These are phyloP conservation scores for Thelonectria olida DNA, from an alignment of 2,329 filamentous ascomycete genomes.

Conservation along the genomic window DNA sequence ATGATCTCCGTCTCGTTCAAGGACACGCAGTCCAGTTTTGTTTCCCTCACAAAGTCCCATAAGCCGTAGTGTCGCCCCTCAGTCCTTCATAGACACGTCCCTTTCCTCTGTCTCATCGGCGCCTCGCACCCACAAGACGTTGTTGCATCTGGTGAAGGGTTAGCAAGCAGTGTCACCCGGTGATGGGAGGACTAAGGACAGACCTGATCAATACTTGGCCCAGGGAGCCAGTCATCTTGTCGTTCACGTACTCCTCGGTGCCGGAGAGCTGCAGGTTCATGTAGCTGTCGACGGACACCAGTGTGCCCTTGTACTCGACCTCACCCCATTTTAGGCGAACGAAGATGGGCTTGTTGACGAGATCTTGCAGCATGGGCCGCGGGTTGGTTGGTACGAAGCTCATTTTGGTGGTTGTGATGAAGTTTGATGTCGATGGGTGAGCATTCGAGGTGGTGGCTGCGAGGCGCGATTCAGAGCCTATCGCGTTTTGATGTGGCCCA, in stretches of 20 bases:
- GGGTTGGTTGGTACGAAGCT: conserved; percentile 92
- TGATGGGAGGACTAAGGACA: conserved; percentile 29
- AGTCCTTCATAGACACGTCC: conserved; percentile 62
- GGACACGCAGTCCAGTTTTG: neutral
- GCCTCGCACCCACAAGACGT: conserved; percentile 89
- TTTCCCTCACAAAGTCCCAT: conserved; percentile 5
- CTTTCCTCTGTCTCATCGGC: conserved; percentile 61
- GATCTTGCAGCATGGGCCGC: conserved; percentile 92
- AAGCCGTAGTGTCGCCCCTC: neutral
- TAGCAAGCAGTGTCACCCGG: neutral
- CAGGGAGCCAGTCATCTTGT: conserved; percentile 83
- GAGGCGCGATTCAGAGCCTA: conserved; percentile 7
- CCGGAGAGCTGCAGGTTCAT: conserved; percentile 97
- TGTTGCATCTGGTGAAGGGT: conserved; percentile 76
- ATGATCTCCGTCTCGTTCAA: neutral
- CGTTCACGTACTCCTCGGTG: conserved; percentile 91
- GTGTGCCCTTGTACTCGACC: conserved; percentile 93
- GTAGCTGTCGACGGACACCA: conserved; percentile 95
- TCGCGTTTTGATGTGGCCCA: conserved; percentile 13
- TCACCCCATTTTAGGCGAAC: conserved; percentile 98
- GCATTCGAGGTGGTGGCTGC: neutral
- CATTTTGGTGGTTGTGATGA: conserved; percentile 8
- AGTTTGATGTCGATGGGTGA: neutral
- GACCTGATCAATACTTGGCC: conserved; percentile 94
- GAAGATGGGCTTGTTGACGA: conserved; percentile 90